phyloP scores from a whole-genome alignment of 2,329 filamentous ascomycete species.

The Aspergillus bombycis region DNA sequence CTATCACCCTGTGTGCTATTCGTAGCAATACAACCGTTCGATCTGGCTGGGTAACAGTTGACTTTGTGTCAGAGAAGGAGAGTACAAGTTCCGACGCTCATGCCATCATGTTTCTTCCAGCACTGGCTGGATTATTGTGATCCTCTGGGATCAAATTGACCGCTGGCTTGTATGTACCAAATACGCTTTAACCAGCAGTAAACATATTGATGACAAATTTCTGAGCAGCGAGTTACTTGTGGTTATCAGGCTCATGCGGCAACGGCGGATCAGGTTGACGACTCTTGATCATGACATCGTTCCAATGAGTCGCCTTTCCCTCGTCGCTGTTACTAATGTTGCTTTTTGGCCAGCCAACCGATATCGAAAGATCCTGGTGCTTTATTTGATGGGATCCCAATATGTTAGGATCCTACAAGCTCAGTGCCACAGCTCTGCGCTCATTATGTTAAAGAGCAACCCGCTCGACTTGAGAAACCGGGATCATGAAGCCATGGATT shows the following conservation, averaged over 20 bases:
- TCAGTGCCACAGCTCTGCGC: no score
- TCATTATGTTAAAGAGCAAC: no score
- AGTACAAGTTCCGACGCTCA: background rate
- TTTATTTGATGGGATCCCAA: no score
- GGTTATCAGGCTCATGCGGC: background rate
- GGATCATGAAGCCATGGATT: no score
- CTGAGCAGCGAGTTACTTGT: background rate
- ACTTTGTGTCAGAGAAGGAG: background rate
- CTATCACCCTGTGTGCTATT: background rate
- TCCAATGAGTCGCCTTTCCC: background rate
- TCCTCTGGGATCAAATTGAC: background rate
- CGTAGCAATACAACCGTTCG: background rate
- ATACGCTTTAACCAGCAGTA: background rate
- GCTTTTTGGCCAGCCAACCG: no score
- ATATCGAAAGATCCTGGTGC: no score
- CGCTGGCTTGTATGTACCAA: background rate
- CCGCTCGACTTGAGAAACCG: no score
- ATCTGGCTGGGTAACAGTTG: background rate
- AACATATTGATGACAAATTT: background rate
- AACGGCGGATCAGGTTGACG: background rate
- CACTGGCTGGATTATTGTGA: background rate
- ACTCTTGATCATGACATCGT: background rate
- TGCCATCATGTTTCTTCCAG: background rate
- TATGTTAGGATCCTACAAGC: no score
- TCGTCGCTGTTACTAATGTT: no score